Base-by-base conservation (phyloP, 257 asterid genomes). In the Przewalskia tangutica region DNA sequence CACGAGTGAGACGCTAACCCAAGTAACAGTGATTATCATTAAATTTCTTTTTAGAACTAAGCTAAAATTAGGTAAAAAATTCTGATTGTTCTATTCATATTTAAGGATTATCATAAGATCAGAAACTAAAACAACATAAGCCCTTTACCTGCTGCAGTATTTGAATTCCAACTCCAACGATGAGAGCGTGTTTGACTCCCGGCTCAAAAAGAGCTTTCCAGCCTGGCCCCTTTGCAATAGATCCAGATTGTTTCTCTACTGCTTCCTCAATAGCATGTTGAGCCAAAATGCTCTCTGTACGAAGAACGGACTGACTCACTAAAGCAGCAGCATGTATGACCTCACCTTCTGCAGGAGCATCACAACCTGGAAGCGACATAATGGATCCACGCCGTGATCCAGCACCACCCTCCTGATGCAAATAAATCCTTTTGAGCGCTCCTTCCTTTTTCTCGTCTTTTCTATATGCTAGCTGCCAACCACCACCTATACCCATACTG, bases 401-500 rank as follows among this genome's bases (percentile, higher is more conserved):
- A 5, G 89, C 79, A 48, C 87, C 89, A 42, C 91, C 88, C 83
- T 94, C 98, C 81, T 94, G 98, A 85, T 90, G 98, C 75, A 96
- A 85, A 86, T 88, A 94, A 70, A 96, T 96, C 89, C 97, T 94
- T 88, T 90, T 93, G 32, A 96, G 90, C 13, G 93, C 92, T 3
- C 93, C 90, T 5, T 88, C 84, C 34, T 77, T 89, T 20, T 88
- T 89, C 71, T 93, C 94, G n/a, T 96, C 99, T 68, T 93, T 93
- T 62, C 85, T 90, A 55, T 96, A 96, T 0, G 99, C 99, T 62
- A 96, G 87, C 84, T 94, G 97, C 99, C 99, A 96, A 48, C 99
- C 99, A 8, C 98, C 97, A 14, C 99, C 98, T 4, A 96, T 94
- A 6, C 98, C 98, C 89, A 94, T 85, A 1, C 90, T 87, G 44